Evolutionary conservation across 2,329 filamentous ascomycete species (phyloP).

Genomic region (Epichloe uncinata): DNA sequence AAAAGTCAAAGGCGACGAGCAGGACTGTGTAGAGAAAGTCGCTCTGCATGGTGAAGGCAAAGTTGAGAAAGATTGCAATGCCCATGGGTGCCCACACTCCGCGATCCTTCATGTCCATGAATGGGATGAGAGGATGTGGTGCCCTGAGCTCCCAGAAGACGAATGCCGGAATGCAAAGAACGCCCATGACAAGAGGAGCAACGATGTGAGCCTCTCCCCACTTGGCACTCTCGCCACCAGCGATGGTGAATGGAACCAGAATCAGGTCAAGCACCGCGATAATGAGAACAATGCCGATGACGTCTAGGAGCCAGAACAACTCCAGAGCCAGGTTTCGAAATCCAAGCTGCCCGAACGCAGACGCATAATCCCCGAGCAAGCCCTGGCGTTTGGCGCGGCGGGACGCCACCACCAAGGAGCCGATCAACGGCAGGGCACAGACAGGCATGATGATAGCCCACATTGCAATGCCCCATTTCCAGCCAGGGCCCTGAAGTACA

Average conservation of each 20-base stretch:
- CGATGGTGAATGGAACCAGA: constrained; percentile 50
- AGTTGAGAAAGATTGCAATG: constrained; percentile 25
- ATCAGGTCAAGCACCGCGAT: constrained; percentile 44
- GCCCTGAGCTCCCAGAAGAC: constrained; percentile 46
- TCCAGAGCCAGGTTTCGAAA: constrained; percentile 28
- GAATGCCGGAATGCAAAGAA: constrained; percentile 41
- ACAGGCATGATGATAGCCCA: constrained; percentile 53
- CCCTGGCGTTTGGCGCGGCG: constrained; percentile 40
- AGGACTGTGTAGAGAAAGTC: constrained; percentile 39
- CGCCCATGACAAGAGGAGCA: constrained; percentile 43
- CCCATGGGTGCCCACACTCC: constrained; percentile 35
- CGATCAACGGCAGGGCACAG: constrained; percentile 45
- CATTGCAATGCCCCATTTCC: constrained; percentile 55
- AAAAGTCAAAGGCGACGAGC: constrained; percentile 36
- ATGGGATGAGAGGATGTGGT: constrained; percentile 42
- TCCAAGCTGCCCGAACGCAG: constrained; percentile 23
- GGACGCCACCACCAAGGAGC: constrained; percentile 42
- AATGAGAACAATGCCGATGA: constrained; percentile 42
- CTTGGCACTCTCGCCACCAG: constrained; percentile 25
- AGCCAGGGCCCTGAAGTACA: constrained; percentile 26
- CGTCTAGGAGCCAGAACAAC: constrained; percentile 41
- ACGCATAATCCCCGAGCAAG: constrained; percentile 17
- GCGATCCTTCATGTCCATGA: constrained; percentile 33
- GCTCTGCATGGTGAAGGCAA: constrained; percentile 33
- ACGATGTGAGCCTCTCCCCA: constrained; percentile 40